phyloP scores from a whole-genome alignment of 2,329 filamentous ascomycete species.

The Monosporascus sp. region DNA sequence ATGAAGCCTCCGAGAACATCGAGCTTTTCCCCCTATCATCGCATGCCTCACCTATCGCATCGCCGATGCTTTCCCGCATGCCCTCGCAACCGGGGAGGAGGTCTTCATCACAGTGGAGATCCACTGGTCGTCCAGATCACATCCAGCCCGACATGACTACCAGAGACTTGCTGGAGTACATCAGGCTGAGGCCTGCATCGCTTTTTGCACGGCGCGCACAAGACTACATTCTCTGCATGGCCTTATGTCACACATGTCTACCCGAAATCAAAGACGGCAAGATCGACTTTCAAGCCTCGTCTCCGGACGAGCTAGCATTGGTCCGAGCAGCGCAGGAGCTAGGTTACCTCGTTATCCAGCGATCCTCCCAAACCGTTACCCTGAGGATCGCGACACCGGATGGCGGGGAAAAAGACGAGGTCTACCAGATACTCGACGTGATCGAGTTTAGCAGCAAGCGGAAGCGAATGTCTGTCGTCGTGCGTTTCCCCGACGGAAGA shows the following conservation, averaged over 20 bases:
- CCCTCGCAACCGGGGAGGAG: constrained; percentile 17
- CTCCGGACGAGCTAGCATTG: constrained; percentile 83
- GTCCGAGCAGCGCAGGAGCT: constrained; percentile 82
- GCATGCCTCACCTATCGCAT: constrained; percentile 10
- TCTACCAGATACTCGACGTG: constrained; percentile 76
- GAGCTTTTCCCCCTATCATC: constrained; percentile 23
- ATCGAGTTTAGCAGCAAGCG: constrained; percentile 88
- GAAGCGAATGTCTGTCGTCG: constrained; percentile 86
- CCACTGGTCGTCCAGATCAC: constrained; percentile 28
- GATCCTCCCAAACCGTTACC: constrained; percentile 65
- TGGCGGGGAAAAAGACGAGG: constrained; percentile 45
- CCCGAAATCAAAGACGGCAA: constrained; percentile 71
- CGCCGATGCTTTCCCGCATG: neutral
- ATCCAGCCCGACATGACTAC: constrained; percentile 59
- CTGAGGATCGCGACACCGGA: constrained; percentile 37
- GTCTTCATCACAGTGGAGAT: constrained; percentile 29
- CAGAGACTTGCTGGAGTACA: constrained; percentile 70
- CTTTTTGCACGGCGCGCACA: constrained; percentile 73
- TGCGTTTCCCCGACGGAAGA: constrained; percentile 78
- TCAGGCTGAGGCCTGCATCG: constrained; percentile 69
- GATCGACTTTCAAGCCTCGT: constrained; percentile 81
- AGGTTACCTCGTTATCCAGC: constrained; percentile 71
- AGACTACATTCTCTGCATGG: constrained; percentile 78
- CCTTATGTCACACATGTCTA: constrained; percentile 85
- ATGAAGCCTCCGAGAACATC: constrained; percentile 26